A percentile compares a stretch with the other conserved stretches of the same genome.
Conservation (phyloP, 179 eudicot genomes). For the Gypsophila paniculata region DNA sequence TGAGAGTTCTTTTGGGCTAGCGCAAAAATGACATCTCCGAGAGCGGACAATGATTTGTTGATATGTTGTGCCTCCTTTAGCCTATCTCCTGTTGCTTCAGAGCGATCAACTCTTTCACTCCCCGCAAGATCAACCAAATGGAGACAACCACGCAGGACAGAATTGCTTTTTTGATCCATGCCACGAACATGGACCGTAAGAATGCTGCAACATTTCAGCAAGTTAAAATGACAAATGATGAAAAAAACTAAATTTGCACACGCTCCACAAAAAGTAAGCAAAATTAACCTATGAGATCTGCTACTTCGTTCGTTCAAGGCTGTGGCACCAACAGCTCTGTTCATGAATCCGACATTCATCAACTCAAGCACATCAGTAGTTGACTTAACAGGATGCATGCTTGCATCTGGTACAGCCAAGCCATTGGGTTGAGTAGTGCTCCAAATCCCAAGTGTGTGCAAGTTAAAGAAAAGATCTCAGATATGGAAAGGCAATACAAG, state of each 20-base stretch:
- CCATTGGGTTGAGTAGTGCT: constrained; percentile 87
- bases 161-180: constrained; percentile 65
- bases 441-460: constrained; percentile 93
- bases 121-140: constrained; percentile 98
- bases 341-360: constrained; percentile 85
- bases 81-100: constrained; percentile 92
- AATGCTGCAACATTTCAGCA: constrained; percentile 46
- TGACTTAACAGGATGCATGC: constrained; percentile 85
- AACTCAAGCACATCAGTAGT: constrained; percentile 81
- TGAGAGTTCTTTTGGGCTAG: constrained; percentile 79
- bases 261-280: background rate
- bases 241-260: background rate
- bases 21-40: constrained; percentile 92
- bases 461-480: constrained; percentile 53
- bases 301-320: constrained; percentile 97
- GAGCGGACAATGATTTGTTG: constrained; percentile 87
- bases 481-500: background rate
- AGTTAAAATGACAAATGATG: background rate
- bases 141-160: constrained; percentile 71
- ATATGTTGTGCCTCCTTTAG: constrained; percentile 91
- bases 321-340: constrained; percentile 93
- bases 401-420: constrained; percentile 91
- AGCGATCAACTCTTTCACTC: constrained; percentile 96
- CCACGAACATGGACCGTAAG: constrained; percentile 97
- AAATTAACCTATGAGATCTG: constrained; percentile 80